Conservation (phyloP, 345 rosid species). For the Erucastrum elatum region DNA sequence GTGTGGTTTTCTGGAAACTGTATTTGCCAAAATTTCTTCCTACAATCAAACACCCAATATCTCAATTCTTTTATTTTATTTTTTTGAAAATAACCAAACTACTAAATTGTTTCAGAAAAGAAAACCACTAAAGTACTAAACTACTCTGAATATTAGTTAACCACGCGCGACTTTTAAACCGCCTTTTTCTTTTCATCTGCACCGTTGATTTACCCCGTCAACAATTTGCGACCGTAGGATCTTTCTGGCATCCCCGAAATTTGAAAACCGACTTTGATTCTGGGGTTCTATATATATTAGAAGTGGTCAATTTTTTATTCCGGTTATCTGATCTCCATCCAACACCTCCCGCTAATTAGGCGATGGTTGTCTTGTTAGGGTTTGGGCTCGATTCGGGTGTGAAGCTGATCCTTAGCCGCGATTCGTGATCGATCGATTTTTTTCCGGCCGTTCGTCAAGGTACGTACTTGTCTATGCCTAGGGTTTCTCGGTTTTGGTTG, state of each 20-base stretch:
- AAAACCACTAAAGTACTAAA: too few species aligned
- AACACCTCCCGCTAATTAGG: not conserved
- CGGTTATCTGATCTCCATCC: not conserved
- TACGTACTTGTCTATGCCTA: not conserved
- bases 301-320: not conserved
- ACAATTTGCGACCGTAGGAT: constrained; percentile 15
- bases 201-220: not conserved
- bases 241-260: not conserved
- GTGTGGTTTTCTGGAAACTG: too few species aligned
- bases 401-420: not conserved
- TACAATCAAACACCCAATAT: too few species aligned
- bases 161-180: not conserved
- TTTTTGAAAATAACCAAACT: too few species aligned
- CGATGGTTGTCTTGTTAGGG: not conserved
- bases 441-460: not conserved
- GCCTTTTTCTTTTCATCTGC: not conserved
- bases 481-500: not conserved
- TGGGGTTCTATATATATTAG: not conserved
- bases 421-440: too few species aligned
- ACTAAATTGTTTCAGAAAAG: too few species aligned
- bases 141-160: not conserved
- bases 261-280: not conserved
- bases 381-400: not conserved
- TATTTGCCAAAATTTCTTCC: too few species aligned
- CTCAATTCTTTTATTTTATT: too few species aligned